Conservation (phyloP, 768 basidiomycete genomes). For the Tylopilus rubrobrunneus region DNA sequence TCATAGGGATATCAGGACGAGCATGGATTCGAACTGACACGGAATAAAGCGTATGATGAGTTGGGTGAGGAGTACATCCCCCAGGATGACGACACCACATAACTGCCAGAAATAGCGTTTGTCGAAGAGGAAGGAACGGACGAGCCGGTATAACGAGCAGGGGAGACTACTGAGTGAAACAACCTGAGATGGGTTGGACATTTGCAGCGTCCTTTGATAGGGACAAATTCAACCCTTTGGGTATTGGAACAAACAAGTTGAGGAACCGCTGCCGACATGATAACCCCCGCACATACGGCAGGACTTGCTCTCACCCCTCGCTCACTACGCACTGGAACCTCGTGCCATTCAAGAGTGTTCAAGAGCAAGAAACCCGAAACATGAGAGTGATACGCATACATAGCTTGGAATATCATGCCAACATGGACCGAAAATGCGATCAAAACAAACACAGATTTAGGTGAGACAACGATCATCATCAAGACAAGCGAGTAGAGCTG, state of each 20-base stretch:
- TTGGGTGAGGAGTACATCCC: constrained; percentile 74
- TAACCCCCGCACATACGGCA: neutral
- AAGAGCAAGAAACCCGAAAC: neutral
- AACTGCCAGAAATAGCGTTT: constrained; percentile 64
- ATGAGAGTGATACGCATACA: constrained; percentile 14
- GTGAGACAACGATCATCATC: neutral
- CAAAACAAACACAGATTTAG: constrained; percentile 12
- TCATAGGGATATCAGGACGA: constrained; percentile 11
- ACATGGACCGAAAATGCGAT: constrained; percentile 7
- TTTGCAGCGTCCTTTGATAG: neutral
- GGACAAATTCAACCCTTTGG: neutral
- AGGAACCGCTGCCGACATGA: neutral
- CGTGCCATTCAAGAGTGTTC: neutral
- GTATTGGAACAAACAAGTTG: neutral
- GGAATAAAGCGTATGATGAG: constrained; percentile 78
- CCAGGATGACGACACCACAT: constrained; percentile 60
- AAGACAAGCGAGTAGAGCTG: neutral
- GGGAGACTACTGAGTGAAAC: constrained; percentile 1
- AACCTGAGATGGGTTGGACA: constrained; percentile 2
- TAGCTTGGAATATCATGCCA: constrained; percentile 3
- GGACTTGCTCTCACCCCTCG: too few relatives aligned
- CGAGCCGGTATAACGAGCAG: neutral
- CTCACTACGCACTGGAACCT: too few relatives aligned
- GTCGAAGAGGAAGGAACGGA: constrained; percentile 40
- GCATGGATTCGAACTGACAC: constrained; percentile 51